Evolutionary conservation across 805 yeast genomes (phyloP), one percentile per base, ranked within the genome.

Genomic region (Myxozyma nipponensis): DNA sequence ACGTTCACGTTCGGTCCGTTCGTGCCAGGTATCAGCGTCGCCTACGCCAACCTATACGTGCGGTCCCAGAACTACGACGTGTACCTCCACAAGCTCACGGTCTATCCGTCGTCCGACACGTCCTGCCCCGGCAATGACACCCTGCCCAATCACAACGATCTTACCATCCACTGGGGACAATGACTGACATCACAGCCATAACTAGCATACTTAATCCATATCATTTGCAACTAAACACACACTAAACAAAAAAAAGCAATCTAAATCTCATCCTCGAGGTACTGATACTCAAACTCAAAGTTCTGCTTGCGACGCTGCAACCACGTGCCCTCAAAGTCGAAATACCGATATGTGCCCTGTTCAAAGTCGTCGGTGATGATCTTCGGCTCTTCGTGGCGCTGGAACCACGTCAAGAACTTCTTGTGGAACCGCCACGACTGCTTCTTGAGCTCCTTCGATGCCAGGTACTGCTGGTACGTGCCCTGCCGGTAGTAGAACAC

Each of bases 401-500:
- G 82, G 64, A 84, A 88, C 93, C 96, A 87, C 52, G 87, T 87
- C 57, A 83, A 77, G 44, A 81, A 76, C 47, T 80, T 82, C 56
- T 77, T 79, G 68, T 86, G 86, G 67, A 74, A 81, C 44, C 80
- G 72, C 98, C 98, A 91, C 24, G 91, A 88, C 62, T 95, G 77
- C 52, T 77, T 76, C 54, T 75, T 71, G 53, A 91, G 75, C 69
- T 91, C 97, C 59, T 80, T 77, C 1, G 96, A 95, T 3, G 96
- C 86, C 49, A 82, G 69, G 56, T 78, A 75, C 66, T 85, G 93
- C 54, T 82, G 79, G 62, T 83, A 83, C 17, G 83, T 75, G 24
- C 84, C 86, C 60, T 80, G 85, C 47, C 82, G 78, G 67, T 89
- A 93, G 71, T 93, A 93, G 69, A 93, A 93, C 44, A 91, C 85